A percentile compares a stretch with the other conserved stretches of the same genome.
These are phyloP conservation scores for Dalbergia cochinchinensis DNA, from an alignment of 306 rosid genomes.

Conservation along the genomic window DNA sequence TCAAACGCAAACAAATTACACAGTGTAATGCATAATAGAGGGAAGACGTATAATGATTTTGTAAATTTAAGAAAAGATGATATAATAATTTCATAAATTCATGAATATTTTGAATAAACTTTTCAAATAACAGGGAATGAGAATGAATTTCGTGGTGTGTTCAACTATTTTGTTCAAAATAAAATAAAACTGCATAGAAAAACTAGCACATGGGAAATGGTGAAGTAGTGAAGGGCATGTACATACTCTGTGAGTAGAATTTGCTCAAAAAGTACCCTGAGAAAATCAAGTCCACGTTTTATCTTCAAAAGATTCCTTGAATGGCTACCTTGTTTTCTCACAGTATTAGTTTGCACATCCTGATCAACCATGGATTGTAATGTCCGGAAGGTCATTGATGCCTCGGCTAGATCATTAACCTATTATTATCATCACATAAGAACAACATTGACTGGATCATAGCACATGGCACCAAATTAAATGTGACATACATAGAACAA, in stretches of 20 bases:
- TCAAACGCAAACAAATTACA: no score
- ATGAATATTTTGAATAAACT: no score
- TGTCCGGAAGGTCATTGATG: slow-evolving; percentile 36
- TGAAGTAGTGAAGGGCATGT: neutral
- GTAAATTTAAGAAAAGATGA: no score
- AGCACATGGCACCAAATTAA: no score
- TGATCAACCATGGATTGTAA: slow-evolving; percentile 38
- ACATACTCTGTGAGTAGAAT: slow-evolving; percentile 36
- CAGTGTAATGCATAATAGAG: no score
- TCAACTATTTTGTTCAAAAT: no score
- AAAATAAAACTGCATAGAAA: no score
- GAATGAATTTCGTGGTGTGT: no score
- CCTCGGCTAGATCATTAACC: slow-evolving; percentile 43
- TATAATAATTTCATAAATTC: no score
- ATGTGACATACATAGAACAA: no score
- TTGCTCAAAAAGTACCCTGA: slow-evolving; percentile 28
- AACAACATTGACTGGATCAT: neutral
- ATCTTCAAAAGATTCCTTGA: slow-evolving; percentile 41
- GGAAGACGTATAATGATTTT: no score
- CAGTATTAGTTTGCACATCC: slow-evolving; percentile 25
- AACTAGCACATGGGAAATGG: slow-evolving; percentile 6
- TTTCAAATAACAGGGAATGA: no score
- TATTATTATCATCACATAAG: neutral
- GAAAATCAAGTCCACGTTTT: slow-evolving; percentile 44
- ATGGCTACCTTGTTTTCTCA: slow-evolving; percentile 42